Conservation (phyloP, 495 filamentous ascomycete species). For the Lichenothelia convexa region DNA sequence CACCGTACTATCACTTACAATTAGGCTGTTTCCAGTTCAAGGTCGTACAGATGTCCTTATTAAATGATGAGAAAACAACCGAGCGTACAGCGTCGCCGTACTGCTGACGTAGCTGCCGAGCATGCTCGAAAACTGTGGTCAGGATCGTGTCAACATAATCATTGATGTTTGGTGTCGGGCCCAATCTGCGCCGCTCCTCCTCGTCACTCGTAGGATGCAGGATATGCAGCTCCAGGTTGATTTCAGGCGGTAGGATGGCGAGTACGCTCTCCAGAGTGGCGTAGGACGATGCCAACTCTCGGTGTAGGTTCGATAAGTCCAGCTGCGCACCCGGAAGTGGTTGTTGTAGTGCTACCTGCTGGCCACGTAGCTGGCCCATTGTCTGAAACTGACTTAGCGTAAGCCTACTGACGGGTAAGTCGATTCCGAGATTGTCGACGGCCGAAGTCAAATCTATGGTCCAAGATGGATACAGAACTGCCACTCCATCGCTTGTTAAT, state of each 20-base stretch:
- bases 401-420: constrained; percentile 59
- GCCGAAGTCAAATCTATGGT: constrained; percentile 56
- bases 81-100: constrained; percentile 54
- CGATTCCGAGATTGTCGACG: constrained; percentile 59
- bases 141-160: constrained; percentile 68
- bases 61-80: constrained; percentile 84
- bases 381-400: constrained; percentile 53
- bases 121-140: constrained; percentile 77
- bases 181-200: constrained; percentile 45
- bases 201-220: constrained; percentile 62
- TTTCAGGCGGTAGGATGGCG: constrained; percentile 45
- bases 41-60: constrained; percentile 72
- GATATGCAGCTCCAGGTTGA: constrained; percentile 76
- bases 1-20: constrained; percentile 34
- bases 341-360: constrained; percentile 25
- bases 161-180: constrained; percentile 69
- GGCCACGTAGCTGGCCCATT: constrained; percentile 37
- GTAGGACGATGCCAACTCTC: constrained; percentile 52
- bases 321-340: constrained; percentile 28
- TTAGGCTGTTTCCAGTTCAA: constrained; percentile 99
- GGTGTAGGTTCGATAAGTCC: constrained; percentile 47
- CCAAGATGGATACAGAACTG: constrained; percentile 73
- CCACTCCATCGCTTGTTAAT: constrained; percentile 67
- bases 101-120: constrained; percentile 50
- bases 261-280: constrained; percentile 59